phyloP scores from a whole-genome alignment of 306 rosid species.

The Sicyos baderoa region DNA sequence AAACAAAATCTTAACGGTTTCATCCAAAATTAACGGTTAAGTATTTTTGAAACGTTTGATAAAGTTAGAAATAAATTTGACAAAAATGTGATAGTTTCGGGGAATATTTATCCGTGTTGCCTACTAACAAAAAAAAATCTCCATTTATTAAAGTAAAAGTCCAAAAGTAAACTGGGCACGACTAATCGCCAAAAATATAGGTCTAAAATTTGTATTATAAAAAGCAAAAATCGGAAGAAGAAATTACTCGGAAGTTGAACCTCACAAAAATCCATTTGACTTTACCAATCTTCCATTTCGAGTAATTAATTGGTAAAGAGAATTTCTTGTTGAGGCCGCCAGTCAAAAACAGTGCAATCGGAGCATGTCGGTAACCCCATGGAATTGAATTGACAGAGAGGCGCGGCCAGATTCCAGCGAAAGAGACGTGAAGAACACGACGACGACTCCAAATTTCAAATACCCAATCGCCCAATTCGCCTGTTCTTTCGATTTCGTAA shows the following conservation, averaged over 20 bases:
- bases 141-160: background rate
- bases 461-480: too few species aligned
- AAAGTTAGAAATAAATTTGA: too few species aligned
- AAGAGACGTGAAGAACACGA: background rate
- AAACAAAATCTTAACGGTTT: too few species aligned
- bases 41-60: too few species aligned
- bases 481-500: background rate
- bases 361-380: conserved; percentile 2
- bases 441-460: background rate
- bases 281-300: background rate
- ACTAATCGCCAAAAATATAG: background rate
- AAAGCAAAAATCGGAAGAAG: background rate
- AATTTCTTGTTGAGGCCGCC: background rate
- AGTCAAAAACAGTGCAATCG: conserved; percentile 2
- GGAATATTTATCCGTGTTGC: too few species aligned
- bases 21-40: too few species aligned
- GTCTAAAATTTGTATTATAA: background rate
- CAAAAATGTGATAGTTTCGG: too few species aligned
- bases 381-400: background rate
- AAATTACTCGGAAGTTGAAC: background rate
- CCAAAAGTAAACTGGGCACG: background rate
- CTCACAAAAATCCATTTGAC: background rate
- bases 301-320: background rate
- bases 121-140: too few species aligned
- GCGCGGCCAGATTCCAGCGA: background rate